phyloP scores from a whole-genome alignment of 148 eudicot genomes.

The Vaccinium macrocarpon region DNA sequence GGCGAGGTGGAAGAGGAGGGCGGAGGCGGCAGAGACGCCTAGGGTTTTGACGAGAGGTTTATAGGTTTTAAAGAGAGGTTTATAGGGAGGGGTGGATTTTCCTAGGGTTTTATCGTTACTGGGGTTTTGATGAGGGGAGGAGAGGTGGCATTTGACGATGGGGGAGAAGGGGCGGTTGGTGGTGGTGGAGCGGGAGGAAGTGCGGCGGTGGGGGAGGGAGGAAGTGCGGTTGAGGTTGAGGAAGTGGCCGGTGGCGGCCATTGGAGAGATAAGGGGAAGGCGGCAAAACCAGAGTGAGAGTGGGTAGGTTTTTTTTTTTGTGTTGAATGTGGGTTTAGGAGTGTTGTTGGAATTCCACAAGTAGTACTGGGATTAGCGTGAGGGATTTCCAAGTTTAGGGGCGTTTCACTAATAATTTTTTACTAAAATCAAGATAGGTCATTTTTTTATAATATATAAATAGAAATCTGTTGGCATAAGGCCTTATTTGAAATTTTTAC shows the following conservation, averaged over 20 bases:
- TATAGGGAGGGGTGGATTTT: conserved; percentile 7
- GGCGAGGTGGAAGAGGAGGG: conserved; percentile 29
- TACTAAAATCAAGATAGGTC: too few relatives aligned
- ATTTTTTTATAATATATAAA: too few relatives aligned
- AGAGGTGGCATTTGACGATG: conserved; percentile 21
- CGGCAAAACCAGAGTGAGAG: too few relatives aligned
- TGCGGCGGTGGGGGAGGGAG: background rate
- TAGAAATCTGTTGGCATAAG: too few relatives aligned
- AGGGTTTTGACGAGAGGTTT: conserved; percentile 32
- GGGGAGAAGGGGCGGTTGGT: conserved; percentile 6
- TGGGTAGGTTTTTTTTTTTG: too few relatives aligned
- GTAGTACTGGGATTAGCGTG: too few relatives aligned
- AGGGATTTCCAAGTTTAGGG: too few relatives aligned
- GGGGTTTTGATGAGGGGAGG: conserved; percentile 33
- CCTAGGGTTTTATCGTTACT: conserved; percentile 17
- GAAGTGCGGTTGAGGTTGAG: conserved; percentile 21
- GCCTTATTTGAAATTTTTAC: too few relatives aligned
- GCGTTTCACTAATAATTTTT: too few relatives aligned
- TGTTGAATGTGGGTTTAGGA: too few relatives aligned
- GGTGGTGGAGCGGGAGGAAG: conserved; percentile 6
- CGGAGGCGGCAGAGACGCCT: conserved; percentile 36
- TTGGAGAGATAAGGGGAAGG: background rate
- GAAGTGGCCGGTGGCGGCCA: conserved; percentile 33
- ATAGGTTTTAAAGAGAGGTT: background rate
- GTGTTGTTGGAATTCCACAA: too few relatives aligned